Percentiles rank a stretch among this genome's conserved stretches.
These are phyloP conservation scores for Pogostemon cablin DNA, from an alignment of 257 asterid genomes.

Conservation along the genomic window DNA sequence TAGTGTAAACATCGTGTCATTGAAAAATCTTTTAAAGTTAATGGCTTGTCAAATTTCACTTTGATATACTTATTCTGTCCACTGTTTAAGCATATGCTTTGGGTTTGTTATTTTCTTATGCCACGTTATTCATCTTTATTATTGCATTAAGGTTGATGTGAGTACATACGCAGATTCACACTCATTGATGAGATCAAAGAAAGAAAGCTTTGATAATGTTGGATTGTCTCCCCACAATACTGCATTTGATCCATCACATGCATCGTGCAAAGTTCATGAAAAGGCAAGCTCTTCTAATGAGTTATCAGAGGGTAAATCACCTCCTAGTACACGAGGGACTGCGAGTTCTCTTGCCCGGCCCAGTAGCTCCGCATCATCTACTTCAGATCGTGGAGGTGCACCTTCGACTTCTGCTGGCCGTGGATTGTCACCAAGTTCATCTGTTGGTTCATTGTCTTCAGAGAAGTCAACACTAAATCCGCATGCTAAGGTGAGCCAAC, in stretches of 20 bases:
- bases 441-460: constrained; percentile 79
- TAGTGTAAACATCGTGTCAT: not conserved
- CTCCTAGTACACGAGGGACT: constrained; percentile 50
- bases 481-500: constrained; percentile 73
- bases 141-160: constrained; percentile 19
- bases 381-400: constrained; percentile 68
- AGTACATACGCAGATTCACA: constrained; percentile 48
- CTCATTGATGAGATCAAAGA: constrained; percentile 38
- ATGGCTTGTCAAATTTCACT: constrained; percentile 7
- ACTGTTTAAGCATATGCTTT: constrained; percentile 7
- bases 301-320: constrained; percentile 41
- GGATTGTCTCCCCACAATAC: constrained; percentile 71
- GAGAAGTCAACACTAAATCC: constrained; percentile 93
- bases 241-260: constrained; percentile 57
- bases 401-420: constrained; percentile 63
- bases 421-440: constrained; percentile 81
- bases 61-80: constrained; percentile 12
- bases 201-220: constrained; percentile 52
- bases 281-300: constrained; percentile 50
- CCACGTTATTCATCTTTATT: constrained; percentile 21
- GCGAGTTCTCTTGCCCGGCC: constrained; percentile 51
- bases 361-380: constrained; percentile 66
- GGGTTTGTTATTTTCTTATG: not conserved
- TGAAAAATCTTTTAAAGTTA: not conserved
- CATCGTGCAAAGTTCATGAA: constrained; percentile 57